Evolutionary conservation across 1,284 basidiomycete species (phyloP), one percentile per base, ranked within the genome.

Genomic region (Ustilago xerochloae): DNA sequence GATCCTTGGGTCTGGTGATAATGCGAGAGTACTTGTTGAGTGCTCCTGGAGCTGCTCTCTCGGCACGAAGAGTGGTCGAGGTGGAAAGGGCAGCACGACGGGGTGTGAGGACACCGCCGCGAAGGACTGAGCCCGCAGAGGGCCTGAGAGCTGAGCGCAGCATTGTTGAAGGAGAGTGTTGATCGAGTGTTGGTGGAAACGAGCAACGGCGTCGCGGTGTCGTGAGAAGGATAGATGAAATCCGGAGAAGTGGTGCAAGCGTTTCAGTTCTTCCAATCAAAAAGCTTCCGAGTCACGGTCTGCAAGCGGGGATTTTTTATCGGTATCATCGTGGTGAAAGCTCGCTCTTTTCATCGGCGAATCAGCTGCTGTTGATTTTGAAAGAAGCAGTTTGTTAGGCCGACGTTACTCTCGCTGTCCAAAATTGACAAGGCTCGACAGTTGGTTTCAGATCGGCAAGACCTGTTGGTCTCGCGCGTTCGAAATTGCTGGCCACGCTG

Each of bases 1-100:
- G 81, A 64, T 83, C 82, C 60, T 83, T 83, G 41, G 82, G 81
- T n/a, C 47, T 45, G 29, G 82, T 84, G 61, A 84, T 80, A 51
- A 77, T 70, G 38, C 78, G 71, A 41, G 78, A 80, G 70, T 77
- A 70, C 32, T 74, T 69, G 72, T 84, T 84, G 47, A 84, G 72
- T 20, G 77, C 71, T 24, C 80, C 82, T 0, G 81, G 78, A 7
- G 63, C 51, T 7, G 79, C 80, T 3, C 81, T 71, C 8, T 72
- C 59, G 7, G 68, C 54, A 5, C 30, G 20, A 35, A 61, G 47
- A 4, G 33, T 7, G 18, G 58, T n/a, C 13, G 63, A 65, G 35
- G 63, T 57, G 68, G 58, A 58, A 46, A 71, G 53, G n/a, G n/a
- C n/a, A 18, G 52, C 52, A 52, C 68, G 68, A 33, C 58, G 67